Percentiles rank a stretch among this genome's conserved stretches.
Conservation (phyloP, 2,329 filamentous ascomycete species). For the Alternaria sp. region DNA sequence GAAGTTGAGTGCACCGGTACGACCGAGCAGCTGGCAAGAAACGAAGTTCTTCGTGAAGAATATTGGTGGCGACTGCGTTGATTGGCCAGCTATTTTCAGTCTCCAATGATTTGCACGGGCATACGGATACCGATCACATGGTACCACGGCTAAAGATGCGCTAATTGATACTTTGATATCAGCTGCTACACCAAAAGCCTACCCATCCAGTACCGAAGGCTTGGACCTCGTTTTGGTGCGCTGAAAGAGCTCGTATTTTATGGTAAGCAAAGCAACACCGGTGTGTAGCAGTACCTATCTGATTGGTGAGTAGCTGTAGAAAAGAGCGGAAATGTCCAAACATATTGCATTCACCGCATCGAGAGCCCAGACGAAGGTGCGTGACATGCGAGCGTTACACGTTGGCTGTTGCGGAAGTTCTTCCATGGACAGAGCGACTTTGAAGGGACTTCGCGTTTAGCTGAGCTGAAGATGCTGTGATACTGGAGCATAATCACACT, state of each 20-base stretch:
- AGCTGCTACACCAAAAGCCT: not conserved
- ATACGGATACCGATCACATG: slow-evolving; percentile 21
- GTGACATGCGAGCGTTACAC: not conserved
- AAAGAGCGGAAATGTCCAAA: not conserved
- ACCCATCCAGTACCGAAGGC: not conserved
- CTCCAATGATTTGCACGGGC: slow-evolving; percentile 18
- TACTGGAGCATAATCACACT: not conserved
- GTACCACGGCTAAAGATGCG: not conserved
- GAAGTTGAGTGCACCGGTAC: not conserved
- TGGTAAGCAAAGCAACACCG: not conserved
- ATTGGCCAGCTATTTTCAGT: slow-evolving; percentile 32
- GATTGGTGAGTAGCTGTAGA: not conserved
- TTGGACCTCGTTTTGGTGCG: not conserved
- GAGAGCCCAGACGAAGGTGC: not conserved
- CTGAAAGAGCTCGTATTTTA: slow-evolving; percentile 1
- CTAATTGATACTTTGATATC: not conserved
- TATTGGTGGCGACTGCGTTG: slow-evolving; percentile 15
- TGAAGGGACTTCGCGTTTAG: not conserved
- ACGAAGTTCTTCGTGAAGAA: slow-evolving; percentile 18
- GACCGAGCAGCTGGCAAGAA: slow-evolving; percentile 3
- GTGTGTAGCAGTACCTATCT: not conserved
- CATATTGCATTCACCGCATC: not conserved
- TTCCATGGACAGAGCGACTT: not conserved
- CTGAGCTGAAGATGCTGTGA: not conserved
- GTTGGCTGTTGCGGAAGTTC: not conserved